Conservation (phyloP, 2,329 filamentous ascomycete species). For the Pseudophaeomoniella oleicola region DNA sequence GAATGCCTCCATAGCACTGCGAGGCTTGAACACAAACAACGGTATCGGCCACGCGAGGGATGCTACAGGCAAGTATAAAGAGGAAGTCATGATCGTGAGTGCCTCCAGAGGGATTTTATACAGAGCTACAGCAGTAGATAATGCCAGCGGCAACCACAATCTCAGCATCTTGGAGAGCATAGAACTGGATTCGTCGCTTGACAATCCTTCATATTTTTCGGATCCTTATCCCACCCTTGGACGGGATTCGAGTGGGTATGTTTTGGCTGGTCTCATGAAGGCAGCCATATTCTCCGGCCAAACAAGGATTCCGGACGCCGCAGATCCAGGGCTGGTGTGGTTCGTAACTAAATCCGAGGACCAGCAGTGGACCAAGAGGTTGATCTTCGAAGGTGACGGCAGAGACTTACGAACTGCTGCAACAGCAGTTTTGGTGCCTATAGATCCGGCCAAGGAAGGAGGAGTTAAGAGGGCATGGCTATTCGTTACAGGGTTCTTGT, state of each 20-base stretch:
- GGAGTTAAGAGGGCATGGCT: constrained; percentile 37
- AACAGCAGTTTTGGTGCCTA: constrained; percentile 37
- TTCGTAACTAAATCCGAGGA: constrained; percentile 9
- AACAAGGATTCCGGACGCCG: constrained; percentile 15
- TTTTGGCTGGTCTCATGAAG: constrained; percentile 34
- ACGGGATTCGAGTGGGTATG: constrained; percentile 38
- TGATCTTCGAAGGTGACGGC: constrained; percentile 46
- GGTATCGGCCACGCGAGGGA: no score
- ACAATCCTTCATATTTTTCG: constrained; percentile 45
- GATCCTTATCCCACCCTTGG: constrained; percentile 31
- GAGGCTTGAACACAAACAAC: background rate
- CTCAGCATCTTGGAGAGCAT: constrained; percentile 30
- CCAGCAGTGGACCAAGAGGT: constrained; percentile 25
- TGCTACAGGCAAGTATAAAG: no score
- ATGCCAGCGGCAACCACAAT: constrained; percentile 5
- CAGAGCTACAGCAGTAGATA: background rate
- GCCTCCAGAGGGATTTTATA: background rate
- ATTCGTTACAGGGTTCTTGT: constrained; percentile 42
- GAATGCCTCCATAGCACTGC: background rate
- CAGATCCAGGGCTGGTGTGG: constrained; percentile 35
- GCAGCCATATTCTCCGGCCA: constrained; percentile 21
- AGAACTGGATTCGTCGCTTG: constrained; percentile 29
- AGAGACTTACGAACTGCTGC: constrained; percentile 34
- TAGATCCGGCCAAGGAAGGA: constrained; percentile 32
- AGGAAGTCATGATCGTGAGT: background rate